Percentiles rank a stretch among this genome's conserved stretches.
Evolutionary conservation across 805 yeast species (phyloP).

Genomic region (Yamadazyma insecticola): DNA sequence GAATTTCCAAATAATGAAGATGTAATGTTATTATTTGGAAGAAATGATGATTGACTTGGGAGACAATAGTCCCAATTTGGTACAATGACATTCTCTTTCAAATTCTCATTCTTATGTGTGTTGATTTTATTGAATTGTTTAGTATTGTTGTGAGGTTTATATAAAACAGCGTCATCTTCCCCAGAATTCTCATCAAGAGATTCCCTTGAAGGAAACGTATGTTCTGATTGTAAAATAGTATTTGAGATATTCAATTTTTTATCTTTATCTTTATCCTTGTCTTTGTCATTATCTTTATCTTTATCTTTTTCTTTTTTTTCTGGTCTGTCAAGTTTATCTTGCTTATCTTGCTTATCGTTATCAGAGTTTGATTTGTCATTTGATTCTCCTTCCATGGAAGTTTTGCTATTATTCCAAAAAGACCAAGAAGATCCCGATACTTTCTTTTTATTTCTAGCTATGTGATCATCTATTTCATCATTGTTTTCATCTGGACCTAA

Average conservation of each 20-base stretch:
- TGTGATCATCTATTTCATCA: conserved; percentile 33
- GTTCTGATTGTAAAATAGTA: conserved; percentile 28
- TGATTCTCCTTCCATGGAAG: neutral
- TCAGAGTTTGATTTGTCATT: neutral
- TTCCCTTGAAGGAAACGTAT: conserved; percentile 19
- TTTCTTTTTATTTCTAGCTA: conserved; percentile 18
- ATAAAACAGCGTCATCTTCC: conserved; percentile 39
- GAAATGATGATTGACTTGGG: conserved; percentile 20
- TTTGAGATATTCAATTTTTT: conserved; percentile 16
- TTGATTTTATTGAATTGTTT: conserved; percentile 37
- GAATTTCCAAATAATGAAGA: conserved; percentile 20
- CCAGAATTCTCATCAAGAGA: conserved; percentile 10
- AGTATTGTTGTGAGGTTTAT: conserved; percentile 39
- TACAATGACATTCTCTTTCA: conserved; percentile 35
- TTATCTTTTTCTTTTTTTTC: conserved; percentile 2
- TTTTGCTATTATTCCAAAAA: conserved; percentile 26
- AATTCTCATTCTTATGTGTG: conserved; percentile 41
- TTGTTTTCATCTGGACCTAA: conserved; percentile 18
- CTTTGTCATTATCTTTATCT: neutral
- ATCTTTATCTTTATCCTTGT: conserved; percentile 9
- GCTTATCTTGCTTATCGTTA: conserved; percentile 1
- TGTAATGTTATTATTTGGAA: conserved; percentile 8
- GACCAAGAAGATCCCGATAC: conserved; percentile 23
- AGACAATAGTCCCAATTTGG: conserved; percentile 40
- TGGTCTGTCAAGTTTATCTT: conserved; percentile 8